Evolutionary conservation across 192 early-diverging fungal genomes (phyloP).

Genomic region (Globomyces pollinis-pini): DNA sequence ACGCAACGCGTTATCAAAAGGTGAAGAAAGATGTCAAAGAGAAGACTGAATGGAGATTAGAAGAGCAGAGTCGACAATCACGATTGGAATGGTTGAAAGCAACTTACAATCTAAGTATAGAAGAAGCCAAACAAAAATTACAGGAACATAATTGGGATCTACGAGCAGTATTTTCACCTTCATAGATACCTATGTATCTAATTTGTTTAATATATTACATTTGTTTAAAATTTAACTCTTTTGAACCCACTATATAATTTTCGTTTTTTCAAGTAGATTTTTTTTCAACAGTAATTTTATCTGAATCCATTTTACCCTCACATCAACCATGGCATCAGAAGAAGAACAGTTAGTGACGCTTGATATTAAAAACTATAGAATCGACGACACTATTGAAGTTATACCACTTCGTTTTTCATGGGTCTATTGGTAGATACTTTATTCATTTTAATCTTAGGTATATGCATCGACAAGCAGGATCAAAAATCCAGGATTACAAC

Average conservation of each 20-base stretch:
- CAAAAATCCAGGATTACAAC: slow-evolving; percentile 83
- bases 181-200: too few relatives aligned
- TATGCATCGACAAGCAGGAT: slow-evolving; percentile 82
- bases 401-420: slow-evolving; percentile 1
- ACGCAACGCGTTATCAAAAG: slow-evolving; percentile 1
- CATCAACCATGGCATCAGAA: neutral
- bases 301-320: too few relatives aligned
- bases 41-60: neutral
- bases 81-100: neutral
- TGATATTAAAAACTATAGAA: too few relatives aligned
- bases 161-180: neutral
- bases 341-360: neutral
- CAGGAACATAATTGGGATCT: neutral
- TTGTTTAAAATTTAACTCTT: neutral
- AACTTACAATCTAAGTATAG: neutral
- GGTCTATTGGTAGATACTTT: slow-evolving; percentile 11
- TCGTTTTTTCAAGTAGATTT: too few relatives aligned
- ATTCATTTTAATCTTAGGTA: slow-evolving; percentile 33
- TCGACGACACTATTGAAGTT: too few relatives aligned
- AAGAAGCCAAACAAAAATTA: neutral
- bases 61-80: neutral
- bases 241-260: too few relatives aligned
- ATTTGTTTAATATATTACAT: slow-evolving; percentile 2
- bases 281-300: too few relatives aligned
- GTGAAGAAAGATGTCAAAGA: neutral